Evolutionary conservation across 2,329 filamentous ascomycete genomes (phyloP), one percentile per base, ranked within the genome.

Genomic region (Claviceps cyperi): DNA sequence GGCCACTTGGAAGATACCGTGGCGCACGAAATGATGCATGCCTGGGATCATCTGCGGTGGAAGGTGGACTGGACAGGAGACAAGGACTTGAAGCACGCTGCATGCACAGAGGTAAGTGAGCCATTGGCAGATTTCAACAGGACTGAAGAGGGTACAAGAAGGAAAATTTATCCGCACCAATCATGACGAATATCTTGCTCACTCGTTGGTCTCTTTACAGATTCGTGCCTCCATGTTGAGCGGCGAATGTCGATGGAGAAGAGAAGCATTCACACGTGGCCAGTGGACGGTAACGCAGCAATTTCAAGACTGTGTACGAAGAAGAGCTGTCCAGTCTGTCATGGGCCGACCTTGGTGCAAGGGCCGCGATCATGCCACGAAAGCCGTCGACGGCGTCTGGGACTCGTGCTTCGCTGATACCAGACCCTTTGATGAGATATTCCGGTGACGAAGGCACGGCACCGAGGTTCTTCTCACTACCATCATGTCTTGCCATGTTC

Each of bases 11-110:
- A 98, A 70, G 92, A 98, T 65, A 95, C 90, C 11, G 72, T 98
- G 61, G 83, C 90, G 28, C 92, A 98, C 67, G 92, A 98, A 71
- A 94, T 98, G 88, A 85, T 98, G 49, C 92, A 98, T 66, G 90
- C 90, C 1, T 97, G 89, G 74, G 92, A 98, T 64, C 85, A 94
- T 64, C 63, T 97, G 58, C 73, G 91, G 55, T 98, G 88, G 73
- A 92, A 95, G 67, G 81, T 96, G 43, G 84, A 97, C 62, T 86
- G 85, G 71, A 67, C 71, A n/a, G 79, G 74, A 4, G 72, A 76
- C 58, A 86, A 70, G 70, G 73, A 88, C 64, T 64, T 98, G 66
- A 81, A 83, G 64, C 92, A 98, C 68, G 86, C 90, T 37, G 92
- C 92, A 50, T 98, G 92, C 66, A 84, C 90, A 50, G 92, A 98